phyloP scores from a whole-genome alignment of 768 basidiomycete species.

The Trametes elegans region DNA sequence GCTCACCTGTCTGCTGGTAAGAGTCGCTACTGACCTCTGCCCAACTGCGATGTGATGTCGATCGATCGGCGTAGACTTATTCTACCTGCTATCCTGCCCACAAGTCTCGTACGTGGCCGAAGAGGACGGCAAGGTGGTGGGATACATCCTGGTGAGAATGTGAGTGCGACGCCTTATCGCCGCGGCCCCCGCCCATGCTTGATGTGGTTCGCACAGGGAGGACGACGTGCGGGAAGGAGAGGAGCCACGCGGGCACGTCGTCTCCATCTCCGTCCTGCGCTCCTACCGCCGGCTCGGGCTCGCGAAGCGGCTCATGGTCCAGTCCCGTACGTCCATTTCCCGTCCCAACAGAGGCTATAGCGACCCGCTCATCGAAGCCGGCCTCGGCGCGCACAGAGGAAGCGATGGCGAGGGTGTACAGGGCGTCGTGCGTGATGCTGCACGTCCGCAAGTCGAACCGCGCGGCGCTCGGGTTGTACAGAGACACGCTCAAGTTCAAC shows the following conservation, averaged over 20 bases:
- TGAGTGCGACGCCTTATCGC: conserved; percentile 33
- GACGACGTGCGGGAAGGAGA: conserved; percentile 52
- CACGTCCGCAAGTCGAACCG: conserved; percentile 91
- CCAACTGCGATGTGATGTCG: no score
- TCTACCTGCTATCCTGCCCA: conserved; percentile 86
- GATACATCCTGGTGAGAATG: conserved; percentile 92
- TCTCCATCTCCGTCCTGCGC: conserved; percentile 90
- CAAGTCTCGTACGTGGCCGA: conserved; percentile 91
- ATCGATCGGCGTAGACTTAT: conserved; percentile 57
- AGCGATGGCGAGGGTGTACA: conserved; percentile 81
- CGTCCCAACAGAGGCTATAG: no score
- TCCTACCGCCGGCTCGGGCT: conserved; percentile 85
- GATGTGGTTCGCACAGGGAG: conserved; percentile 47
- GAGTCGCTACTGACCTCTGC: no score
- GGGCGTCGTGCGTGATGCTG: conserved; percentile 74
- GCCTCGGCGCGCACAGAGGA: conserved; percentile 51
- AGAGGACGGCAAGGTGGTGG: conserved; percentile 83
- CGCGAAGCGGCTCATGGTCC: conserved; percentile 87
- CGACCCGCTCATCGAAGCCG: neutral
- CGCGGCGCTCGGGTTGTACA: conserved; percentile 82
- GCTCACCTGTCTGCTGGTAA: neutral
- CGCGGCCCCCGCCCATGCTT: neutral
- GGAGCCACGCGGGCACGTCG: conserved; percentile 81
- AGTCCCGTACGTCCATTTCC: conserved; percentile 64
- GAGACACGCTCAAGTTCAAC: conserved; percentile 81